Evolutionary conservation across 2,329 filamentous ascomycete species (phyloP), one percentile per base, ranked within the genome.

Genomic region (Cladosporium sp.): DNA sequence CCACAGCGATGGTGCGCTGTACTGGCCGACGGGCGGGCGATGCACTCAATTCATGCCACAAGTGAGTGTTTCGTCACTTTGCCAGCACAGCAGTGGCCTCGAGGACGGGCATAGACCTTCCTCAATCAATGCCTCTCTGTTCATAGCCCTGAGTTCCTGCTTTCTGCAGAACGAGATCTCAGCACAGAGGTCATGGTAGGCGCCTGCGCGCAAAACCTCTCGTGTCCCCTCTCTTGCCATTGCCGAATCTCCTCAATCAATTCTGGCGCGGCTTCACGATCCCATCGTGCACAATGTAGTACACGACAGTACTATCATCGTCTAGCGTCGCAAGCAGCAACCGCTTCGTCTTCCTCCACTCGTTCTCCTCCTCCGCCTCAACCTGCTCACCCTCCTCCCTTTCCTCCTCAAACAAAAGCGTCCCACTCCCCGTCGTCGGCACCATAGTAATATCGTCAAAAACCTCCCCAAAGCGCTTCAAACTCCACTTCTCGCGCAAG

Each of bases 181-280:
- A 21, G 10, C 12, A 21, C n/a, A 11, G 41, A 24, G n/a, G 12
- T 44, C n/a, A n/a, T 24, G 10, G 41, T 10, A 47, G 41, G 10
- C 6, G 28, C 41, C 12, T 47, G n/a, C 12, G n/a, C n/a, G n/a
- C n/a, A 21, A n/a, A 24, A 8, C 8, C 7, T 12, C 8, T 47
- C n/a, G 21, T 44, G 12, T 11, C 10, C 21, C 41, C 41, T 47
- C n/a, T 47, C n/a, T 47, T 24, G 41, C n/a, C n/a, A 21, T 21
- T 44, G 38, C 18, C 18, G 11, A 24, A 12, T 47, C 11, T 4
- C 41, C 8, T 4, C 41, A n/a, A 36, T 84, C 80, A 94, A 76
- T 95, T 95, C 77, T 94, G 92, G 66, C 92, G 84, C 28, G 92
- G 92, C 81, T 94, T 95, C 63, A 94, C 90, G 69, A 93, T 88